Percentiles rank a stretch among this genome's conserved stretches.
Conservation (phyloP, 202 grass and related monocot species). For the Alloteropsis angusta region DNA sequence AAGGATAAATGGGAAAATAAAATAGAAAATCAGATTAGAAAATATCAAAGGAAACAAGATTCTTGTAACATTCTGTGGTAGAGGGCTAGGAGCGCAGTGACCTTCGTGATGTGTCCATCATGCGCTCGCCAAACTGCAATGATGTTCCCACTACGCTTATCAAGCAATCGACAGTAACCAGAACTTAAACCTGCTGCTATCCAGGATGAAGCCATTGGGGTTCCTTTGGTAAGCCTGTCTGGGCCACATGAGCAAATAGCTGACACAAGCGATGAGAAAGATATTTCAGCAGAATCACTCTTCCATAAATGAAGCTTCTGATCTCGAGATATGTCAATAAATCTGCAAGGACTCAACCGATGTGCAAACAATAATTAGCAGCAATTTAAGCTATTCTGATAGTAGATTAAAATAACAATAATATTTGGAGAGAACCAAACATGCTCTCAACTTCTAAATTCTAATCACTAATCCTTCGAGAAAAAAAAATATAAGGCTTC, state of each 20-base stretch:
- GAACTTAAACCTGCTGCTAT: slow-evolving; percentile 81
- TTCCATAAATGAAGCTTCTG: slow-evolving; percentile 87
- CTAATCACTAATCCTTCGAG: background rate
- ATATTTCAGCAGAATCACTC: slow-evolving; percentile 74
- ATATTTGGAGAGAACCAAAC: background rate
- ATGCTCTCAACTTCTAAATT: slow-evolving; percentile 11
- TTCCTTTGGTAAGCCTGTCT: slow-evolving; percentile 37
- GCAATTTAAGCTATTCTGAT: background rate
- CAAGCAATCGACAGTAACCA: slow-evolving; percentile 78
- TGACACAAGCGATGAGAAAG: slow-evolving; percentile 85
- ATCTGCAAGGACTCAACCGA: slow-evolving; percentile 50
- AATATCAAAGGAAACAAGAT: slow-evolving; percentile 2
- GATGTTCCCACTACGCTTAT: slow-evolving; percentile 68
- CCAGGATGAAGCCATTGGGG: slow-evolving; percentile 42
- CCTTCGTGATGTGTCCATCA: slow-evolving; percentile 92
- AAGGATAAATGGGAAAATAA: slow-evolving; percentile 17
- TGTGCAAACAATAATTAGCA: slow-evolving; percentile 21
- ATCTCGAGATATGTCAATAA: slow-evolving; percentile 73
- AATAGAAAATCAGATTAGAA: slow-evolving; percentile 23
- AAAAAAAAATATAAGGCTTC: slow-evolving; percentile 2
- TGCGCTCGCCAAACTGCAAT: slow-evolving; percentile 86
- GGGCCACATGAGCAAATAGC: slow-evolving; percentile 88
- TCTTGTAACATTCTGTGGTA: background rate
- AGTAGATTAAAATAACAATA: background rate
- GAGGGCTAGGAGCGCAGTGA: background rate